Conservation (phyloP, 2,329 filamentous ascomycete genomes). For the Venturia oleaginea region DNA sequence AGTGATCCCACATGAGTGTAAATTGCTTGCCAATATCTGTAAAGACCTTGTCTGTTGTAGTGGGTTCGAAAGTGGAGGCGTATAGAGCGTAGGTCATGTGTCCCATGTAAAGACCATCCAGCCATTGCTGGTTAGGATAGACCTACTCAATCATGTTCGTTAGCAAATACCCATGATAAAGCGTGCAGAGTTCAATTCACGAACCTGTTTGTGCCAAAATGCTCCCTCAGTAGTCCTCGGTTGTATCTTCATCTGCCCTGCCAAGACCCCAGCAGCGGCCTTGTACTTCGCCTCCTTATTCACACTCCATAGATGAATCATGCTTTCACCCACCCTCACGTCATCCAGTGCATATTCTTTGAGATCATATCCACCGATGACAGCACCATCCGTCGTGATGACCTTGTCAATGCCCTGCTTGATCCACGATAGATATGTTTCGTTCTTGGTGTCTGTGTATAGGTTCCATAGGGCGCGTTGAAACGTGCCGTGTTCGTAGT, state of each 20-base stretch:
- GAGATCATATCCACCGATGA: not conserved
- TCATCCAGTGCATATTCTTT: not conserved
- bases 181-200: not conserved
- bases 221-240: not conserved
- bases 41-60: not conserved
- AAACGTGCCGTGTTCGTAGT: conserved; percentile 1
- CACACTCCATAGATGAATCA: not conserved
- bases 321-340: not conserved
- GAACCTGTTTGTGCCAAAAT: not conserved
- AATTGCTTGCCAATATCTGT: conserved; percentile 28
- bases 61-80: not conserved
- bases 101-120: conserved; percentile 1
- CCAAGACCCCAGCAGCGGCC: not conserved
- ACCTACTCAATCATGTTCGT: not conserved
- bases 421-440: not conserved
- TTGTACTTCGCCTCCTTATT: not conserved
- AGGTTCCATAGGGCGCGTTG: not conserved
- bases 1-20: conserved; percentile 17
- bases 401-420: not conserved
- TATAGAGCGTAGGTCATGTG: not conserved
- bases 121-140: not conserved
- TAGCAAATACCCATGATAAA: not conserved
- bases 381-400: not conserved
- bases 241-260: not conserved
- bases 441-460: not conserved